Percentiles rank a stretch among this genome's conserved stretches.
Evolutionary conservation across 2,329 filamentous ascomycete species (phyloP).

Genomic region (Incumbomyces delicatus): DNA sequence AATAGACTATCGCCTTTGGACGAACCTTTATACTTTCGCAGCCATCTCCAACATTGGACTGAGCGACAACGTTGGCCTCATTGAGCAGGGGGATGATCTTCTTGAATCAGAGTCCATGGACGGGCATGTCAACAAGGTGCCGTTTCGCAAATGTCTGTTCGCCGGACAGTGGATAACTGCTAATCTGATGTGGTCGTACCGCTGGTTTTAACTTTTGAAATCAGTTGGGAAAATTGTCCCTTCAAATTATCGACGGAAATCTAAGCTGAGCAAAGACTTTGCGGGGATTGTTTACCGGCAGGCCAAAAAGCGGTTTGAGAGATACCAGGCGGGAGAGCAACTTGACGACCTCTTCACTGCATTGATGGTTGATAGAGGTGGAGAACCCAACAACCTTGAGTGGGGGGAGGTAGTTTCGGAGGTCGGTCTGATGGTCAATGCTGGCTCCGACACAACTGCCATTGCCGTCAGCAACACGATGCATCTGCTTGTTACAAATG

Average conservation of each 20-base stretch:
- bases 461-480: conserved; percentile 28
- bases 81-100: conserved; percentile 42
- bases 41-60: conserved; percentile 49
- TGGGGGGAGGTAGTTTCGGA: conserved; percentile 10
- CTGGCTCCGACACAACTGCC: conserved; percentile 11
- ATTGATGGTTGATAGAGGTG: conserved; percentile 39
- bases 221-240: too few relatives aligned
- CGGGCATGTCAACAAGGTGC: conserved; percentile 31
- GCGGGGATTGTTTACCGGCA: conserved; percentile 38
- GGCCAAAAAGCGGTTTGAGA: conserved; percentile 33
- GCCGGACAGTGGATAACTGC: neutral
- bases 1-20: conserved; percentile 43
- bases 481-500: conserved; percentile 44
- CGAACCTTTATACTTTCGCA: conserved; percentile 48
- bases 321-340: conserved; percentile 41
- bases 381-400: conserved; percentile 34
- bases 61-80: conserved; percentile 33
- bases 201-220: conserved; percentile 1
- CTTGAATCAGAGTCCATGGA: conserved; percentile 35
- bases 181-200: neutral
- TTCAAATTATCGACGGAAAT: conserved; percentile 8
- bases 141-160: conserved; percentile 26
- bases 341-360: conserved; percentile 46
- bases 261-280: conserved; percentile 24
- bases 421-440: conserved; percentile 19